Percentiles rank a stretch among this genome's conserved stretches.
phyloP scores from a whole-genome alignment of 2,329 filamentous ascomycete genomes.

The Fusarium decemcellulare region DNA sequence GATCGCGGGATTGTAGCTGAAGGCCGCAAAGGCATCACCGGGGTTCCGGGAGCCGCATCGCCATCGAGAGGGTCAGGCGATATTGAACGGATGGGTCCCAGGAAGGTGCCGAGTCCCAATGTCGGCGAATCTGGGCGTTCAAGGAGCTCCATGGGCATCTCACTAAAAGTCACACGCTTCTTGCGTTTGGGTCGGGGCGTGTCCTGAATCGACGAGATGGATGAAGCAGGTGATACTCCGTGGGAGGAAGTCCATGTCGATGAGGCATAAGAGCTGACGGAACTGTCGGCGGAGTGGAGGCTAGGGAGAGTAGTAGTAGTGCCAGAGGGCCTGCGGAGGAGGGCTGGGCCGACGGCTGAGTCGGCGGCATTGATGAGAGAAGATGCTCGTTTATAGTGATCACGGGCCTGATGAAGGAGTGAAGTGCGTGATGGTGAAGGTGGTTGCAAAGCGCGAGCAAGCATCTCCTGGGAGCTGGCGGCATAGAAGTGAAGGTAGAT shows the following conservation, averaged over 20 bases:
- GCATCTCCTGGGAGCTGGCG: conserved; percentile 71
- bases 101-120: conserved; percentile 66
- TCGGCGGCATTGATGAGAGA: conserved; percentile 64
- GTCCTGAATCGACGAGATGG: conserved; percentile 60
- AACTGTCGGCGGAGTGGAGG: conserved; percentile 61
- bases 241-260: conserved; percentile 41
- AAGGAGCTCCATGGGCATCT: conserved; percentile 58
- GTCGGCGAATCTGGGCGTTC: conserved; percentile 73
- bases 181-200: conserved; percentile 47
- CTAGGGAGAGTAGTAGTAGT: conserved; percentile 50
- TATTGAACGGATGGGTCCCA: conserved; percentile 47
- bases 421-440: conserved; percentile 61
- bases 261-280: conserved; percentile 57
- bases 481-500: conserved; percentile 74
- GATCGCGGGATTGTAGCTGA: conserved; percentile 34
- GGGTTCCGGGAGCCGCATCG: background rate
- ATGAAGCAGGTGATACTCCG: conserved; percentile 42
- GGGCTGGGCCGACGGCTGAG: conserved; percentile 55
- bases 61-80: conserved; percentile 40
- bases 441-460: conserved; percentile 63
- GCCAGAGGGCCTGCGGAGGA: conserved; percentile 56
- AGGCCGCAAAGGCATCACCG: conserved; percentile 14
- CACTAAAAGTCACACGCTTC: conserved; percentile 57
- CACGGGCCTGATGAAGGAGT: conserved; percentile 66
- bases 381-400: conserved; percentile 66